Conservation (phyloP, 2,329 filamentous ascomycete genomes). For the Ceratocystis cubensis region DNA sequence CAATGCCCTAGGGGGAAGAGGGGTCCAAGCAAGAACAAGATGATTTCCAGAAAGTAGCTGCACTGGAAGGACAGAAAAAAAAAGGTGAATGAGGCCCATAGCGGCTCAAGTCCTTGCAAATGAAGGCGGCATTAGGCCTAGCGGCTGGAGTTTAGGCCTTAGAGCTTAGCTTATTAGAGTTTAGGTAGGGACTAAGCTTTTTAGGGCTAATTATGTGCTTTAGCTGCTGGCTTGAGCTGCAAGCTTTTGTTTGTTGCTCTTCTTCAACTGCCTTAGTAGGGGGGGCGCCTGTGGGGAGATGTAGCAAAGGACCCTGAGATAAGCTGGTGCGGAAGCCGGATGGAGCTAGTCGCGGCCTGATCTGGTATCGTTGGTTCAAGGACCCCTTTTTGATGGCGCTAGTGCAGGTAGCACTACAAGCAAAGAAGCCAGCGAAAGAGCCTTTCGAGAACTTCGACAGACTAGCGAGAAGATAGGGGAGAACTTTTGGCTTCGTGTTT, state of each 20-base stretch:
- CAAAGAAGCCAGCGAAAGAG: too few species aligned
- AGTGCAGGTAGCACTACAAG: too few species aligned
- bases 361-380: background rate
- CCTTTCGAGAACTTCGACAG: too few species aligned
- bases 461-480: too few species aligned
- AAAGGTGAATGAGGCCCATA: background rate
- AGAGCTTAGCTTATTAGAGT: constrained; percentile 2
- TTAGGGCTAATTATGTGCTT: background rate
- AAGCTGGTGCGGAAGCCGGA: background rate
- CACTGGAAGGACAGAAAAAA: background rate
- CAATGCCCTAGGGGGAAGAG: too few species aligned
- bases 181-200: background rate
- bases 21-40: background rate
- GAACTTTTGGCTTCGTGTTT: background rate
- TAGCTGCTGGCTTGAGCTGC: background rate
- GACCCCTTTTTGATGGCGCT: background rate
- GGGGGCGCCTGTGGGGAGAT: background rate
- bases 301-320: constrained; percentile 1
- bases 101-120: constrained; percentile 4
- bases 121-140: background rate
- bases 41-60: background rate
- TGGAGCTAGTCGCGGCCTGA: background rate
- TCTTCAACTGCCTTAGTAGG: background rate
- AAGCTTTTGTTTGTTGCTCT: background rate
- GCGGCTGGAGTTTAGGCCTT: background rate